Conservation (phyloP, 257 asterid genomes). For the Ophiorrhiza pumila region DNA sequence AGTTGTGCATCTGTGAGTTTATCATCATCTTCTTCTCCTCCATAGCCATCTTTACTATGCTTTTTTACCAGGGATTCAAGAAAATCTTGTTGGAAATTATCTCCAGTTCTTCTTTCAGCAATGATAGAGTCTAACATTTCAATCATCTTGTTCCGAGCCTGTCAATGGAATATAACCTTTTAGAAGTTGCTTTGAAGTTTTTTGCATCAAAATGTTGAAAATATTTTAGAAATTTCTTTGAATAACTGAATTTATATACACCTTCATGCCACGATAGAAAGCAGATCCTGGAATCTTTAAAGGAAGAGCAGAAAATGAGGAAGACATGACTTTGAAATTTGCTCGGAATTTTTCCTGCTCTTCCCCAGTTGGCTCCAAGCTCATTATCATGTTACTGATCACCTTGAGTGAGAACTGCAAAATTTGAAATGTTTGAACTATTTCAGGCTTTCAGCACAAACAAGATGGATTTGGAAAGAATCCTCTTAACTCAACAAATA, state of each 20-base stretch:
- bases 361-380: constrained; percentile 77
- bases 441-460: constrained; percentile 6
- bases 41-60: constrained; percentile 45
- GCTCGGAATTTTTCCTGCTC: constrained; percentile 74
- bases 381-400: constrained; percentile 89
- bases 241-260: constrained; percentile 14
- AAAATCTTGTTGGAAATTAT: constrained; percentile 61
- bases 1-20: constrained; percentile 77
- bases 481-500: not conserved
- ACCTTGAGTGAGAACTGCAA: constrained; percentile 83
- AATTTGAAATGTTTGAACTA: constrained; percentile 14
- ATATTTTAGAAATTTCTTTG: not conserved
- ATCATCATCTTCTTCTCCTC: constrained; percentile 54
- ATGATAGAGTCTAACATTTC: constrained; percentile 66
- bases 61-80: constrained; percentile 59
- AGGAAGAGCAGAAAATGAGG: constrained; percentile 74
- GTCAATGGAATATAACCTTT: constrained; percentile 14
- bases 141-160: constrained; percentile 86
- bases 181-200: constrained; percentile 4
- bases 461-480: not conserved
- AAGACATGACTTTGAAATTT: constrained; percentile 74
- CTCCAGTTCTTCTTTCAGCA: constrained; percentile 52
- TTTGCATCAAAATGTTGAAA: not conserved
- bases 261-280: constrained; percentile 74
- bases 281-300: constrained; percentile 80